Base-by-base conservation (phyloP, 805 yeast genomes). In the Candida ortonii region DNA sequence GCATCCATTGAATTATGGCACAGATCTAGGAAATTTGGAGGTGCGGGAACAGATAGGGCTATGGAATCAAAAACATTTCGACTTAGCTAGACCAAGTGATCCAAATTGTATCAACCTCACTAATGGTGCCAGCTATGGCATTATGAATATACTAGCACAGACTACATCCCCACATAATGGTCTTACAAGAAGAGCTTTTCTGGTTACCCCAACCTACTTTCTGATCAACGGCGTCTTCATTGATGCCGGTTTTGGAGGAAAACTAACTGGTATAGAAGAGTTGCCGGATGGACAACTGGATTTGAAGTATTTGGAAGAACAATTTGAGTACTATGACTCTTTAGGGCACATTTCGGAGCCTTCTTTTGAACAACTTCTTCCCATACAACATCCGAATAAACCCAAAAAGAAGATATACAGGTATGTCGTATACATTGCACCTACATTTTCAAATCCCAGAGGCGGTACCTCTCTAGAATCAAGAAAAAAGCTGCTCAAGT, bases 61-160 rank as follows among this genome's bases (percentile, higher is more conserved):
- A 3, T 80, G 87, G 74, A 64, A 66, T 31, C 67, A 71, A 38
- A 47, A 53, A 16, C 53, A 57, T 4, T 76, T 73, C 47, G 49
- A 62, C 7, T 46, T 56, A 5, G 4, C 22, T 1, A 13, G 53
- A 4, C 47, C 45, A 3, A 55, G 71, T 3, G 54, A 62, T 16
- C 70, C 84, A 0, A 76, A 73, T 8, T 57, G 65, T 43, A 52
- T 87, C 21, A 82, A 82, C 55, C 58, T 87, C 37, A 83, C 93
- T 3, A 80, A 75, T 26, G 96, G 96, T 10, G 90, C 95, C 0
- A 80, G 89, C 22, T 85, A 76, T 54, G 95, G 95, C 3, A 70
- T 81, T n/a, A 71, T 81, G 45, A 78, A 76, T 49, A 71, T 81
- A 14, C 62, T 87, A 33, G 55, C 75, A 3, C 84, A 78, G 33